A percentile compares a stretch with the other conserved stretches of the same genome.
phyloP scores from a whole-genome alignment of 1,284 basidiomycete genomes.

The Cryptococcus deneoformans region DNA sequence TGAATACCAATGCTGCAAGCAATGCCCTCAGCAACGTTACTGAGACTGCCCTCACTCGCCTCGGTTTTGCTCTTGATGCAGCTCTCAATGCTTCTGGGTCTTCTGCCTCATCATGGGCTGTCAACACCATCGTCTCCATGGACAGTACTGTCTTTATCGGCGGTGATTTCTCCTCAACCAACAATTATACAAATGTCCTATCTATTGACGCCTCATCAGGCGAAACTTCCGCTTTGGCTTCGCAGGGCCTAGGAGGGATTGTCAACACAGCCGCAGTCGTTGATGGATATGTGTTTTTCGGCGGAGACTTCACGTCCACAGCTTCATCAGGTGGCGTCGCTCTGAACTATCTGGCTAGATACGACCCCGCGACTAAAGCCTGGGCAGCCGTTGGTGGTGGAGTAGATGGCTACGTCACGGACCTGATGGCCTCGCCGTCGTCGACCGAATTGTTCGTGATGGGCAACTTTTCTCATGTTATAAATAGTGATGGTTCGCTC shows the following conservation, averaged over 20 bases:
- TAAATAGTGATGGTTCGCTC: conserved; percentile 50
- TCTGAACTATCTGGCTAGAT: conserved; percentile 68
- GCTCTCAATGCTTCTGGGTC: conserved; percentile 41
- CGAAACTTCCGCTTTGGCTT: conserved; percentile 55
- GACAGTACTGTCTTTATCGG: conserved; percentile 69
- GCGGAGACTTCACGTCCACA: conserved; percentile 78
- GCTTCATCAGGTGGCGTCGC: conserved; percentile 55
- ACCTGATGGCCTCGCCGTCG: conserved; percentile 57
- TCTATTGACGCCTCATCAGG: conserved; percentile 60
- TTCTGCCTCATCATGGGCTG: conserved; percentile 50
- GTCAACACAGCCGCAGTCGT: conserved; percentile 65
- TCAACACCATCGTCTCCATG: conserved; percentile 60
- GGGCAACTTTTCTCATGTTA: conserved; percentile 68
- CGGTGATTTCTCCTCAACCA: conserved; percentile 68
- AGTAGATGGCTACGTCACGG: conserved; percentile 69
- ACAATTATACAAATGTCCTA: conserved; percentile 66
- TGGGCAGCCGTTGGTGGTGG: conserved; percentile 75
- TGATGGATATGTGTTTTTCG: conserved; percentile 71
- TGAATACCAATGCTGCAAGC: conserved; percentile 34
- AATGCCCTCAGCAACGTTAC: conserved; percentile 62
- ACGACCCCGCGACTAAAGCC: conserved; percentile 61
- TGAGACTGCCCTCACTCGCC: conserved; percentile 65
- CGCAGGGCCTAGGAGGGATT: conserved; percentile 68
- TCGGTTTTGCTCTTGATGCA: conserved; percentile 59
- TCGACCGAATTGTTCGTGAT: conserved; percentile 59